phyloP scores from a whole-genome alignment of 352 stramenopile species.

The Phytophthora cactorum region DNA sequence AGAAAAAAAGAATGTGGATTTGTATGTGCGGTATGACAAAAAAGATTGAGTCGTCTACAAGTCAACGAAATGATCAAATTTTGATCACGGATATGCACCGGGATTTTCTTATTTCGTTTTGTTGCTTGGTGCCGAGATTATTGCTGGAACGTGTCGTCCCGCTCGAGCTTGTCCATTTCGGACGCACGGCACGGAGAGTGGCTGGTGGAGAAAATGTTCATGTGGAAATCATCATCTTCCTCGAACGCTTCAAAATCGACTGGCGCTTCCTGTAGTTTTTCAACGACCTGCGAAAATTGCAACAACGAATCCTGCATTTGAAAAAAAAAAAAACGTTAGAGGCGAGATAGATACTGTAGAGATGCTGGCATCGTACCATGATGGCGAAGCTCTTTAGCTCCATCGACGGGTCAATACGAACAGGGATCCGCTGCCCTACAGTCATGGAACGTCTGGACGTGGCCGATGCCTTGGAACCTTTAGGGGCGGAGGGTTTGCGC shows the following conservation, averaged over 20 bases:
- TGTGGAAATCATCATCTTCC: conserved; percentile 23
- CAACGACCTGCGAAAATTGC: conserved; percentile 64
- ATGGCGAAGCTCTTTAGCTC: conserved; percentile 63
- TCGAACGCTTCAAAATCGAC: conserved; percentile 52
- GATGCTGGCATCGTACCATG: conserved; percentile 38
- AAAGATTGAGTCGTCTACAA: not conserved
- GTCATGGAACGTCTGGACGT: conserved; percentile 25
- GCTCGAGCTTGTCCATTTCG: not conserved
- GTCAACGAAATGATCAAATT: conserved; percentile 8
- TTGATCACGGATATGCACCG: not conserved
- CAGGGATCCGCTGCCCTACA: conserved; percentile 31
- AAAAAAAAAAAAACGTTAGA: conserved; percentile 2
- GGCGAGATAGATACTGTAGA: not conserved
- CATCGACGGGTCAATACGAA: conserved; percentile 50
- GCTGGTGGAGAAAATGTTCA: conserved; percentile 13
- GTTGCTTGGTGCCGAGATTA: not conserved
- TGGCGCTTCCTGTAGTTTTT: conserved; percentile 59
- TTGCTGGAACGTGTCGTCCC: conserved; percentile 8
- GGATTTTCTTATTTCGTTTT: conserved; percentile 11
- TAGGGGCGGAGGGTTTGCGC: conserved; percentile 24
- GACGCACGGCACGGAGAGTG: conserved; percentile 12
- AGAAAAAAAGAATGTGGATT: not conserved
- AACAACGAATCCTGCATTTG: conserved; percentile 58
- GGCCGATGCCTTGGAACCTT: conserved; percentile 17
- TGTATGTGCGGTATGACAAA: conserved; percentile 24